Base-by-base conservation (phyloP, 225 moss, liverwort and hornwort species). In the Climacium dendroides region DNA sequence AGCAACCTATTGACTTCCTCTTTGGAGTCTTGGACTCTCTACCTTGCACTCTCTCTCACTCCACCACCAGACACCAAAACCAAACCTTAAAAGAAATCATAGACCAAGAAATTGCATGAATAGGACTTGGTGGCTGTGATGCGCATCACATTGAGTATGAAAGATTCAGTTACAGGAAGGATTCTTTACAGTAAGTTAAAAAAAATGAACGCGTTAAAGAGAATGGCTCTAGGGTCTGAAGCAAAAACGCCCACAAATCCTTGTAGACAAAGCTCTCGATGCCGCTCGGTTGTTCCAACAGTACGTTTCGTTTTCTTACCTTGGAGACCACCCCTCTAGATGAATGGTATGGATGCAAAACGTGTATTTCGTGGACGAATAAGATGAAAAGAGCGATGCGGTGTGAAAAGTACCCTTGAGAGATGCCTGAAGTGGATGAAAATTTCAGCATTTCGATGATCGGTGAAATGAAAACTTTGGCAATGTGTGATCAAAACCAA, bases 1-100 rank as follows among this genome's bases (percentile, higher is more conserved):
- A 83, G 62, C 85, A 48, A 65, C 76, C 83, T 83, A 88, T 91
- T 91, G 89, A 91, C 91, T 89, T 84, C 84, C 47, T 25, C n/a
- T 32, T 73, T 34, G 62, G 13, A 64, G 60, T 59, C 72, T 78
- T 88, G 79, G n/a, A n/a, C n/a, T n/a, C n/a, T n/a, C n/a, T n/a
- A n/a, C n/a, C n/a, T n/a, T n/a, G n/a, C 41, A 80, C 81, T 82
- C 66, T 45, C 79, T 79, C 45, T 45, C 74, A 64, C 74, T 84
- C 70, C 84, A 53, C 78, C 72, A 85, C 78, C 87, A 78, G 64
- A 71, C 81, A 85, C n/a, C 54, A 71, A 65, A 86, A 83, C 50
- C 29, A 47, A 65, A 75, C 71, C 54, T 43, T 73, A 78, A 81
- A 83, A 37, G 52, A 81, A 74, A 87, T 80, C 86, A 86, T 48